These are phyloP conservation scores for Mucor sp. DNA, from an alignment of 371 early-diverging fungal species.

Conservation along the genomic window DNA sequence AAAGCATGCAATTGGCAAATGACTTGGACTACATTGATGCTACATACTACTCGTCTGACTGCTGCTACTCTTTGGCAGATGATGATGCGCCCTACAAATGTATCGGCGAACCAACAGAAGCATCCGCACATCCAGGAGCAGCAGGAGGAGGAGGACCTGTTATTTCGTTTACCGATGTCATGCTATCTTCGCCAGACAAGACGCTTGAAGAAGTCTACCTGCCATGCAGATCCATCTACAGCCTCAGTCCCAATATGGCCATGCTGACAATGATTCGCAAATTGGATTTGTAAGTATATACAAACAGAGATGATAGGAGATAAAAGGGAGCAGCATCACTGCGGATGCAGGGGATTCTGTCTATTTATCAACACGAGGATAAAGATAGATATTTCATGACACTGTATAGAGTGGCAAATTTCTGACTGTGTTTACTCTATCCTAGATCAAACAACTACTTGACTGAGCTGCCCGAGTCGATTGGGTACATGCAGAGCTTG, in stretches of 20 bases:
- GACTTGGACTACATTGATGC: constrained; percentile 21
- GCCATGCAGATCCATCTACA: constrained; percentile 10
- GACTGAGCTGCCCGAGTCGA: constrained; percentile 24
- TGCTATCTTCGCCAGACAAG: constrained; percentile 10
- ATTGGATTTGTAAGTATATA: constrained; percentile 29
- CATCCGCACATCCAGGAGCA: not conserved
- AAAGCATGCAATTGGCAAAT: constrained; percentile 5
- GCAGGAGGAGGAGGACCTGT: not conserved
- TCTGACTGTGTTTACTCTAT: not conserved
- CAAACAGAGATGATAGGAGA: not conserved
- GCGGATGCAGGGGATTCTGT: constrained; percentile 1
- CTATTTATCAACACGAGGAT: constrained; percentile 1
- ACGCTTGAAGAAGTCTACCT: constrained; percentile 13
- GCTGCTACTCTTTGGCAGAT: not conserved
- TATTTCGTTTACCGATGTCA: constrained; percentile 17
- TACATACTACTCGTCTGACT: constrained; percentile 15
- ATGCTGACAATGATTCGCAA: constrained; percentile 22
- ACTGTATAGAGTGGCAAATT: not conserved
- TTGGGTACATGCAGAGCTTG: constrained; percentile 26
- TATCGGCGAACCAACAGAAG: not conserved
- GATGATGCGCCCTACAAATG: not conserved
- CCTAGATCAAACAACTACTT: constrained; percentile 30
- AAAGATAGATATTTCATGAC: not conserved
- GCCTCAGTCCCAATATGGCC: constrained; percentile 26
- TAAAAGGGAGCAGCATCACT: constrained; percentile 2